Conservation (phyloP, 371 early-diverging fungal species). For the Rhizoclosmatium hyalinum region DNA sequence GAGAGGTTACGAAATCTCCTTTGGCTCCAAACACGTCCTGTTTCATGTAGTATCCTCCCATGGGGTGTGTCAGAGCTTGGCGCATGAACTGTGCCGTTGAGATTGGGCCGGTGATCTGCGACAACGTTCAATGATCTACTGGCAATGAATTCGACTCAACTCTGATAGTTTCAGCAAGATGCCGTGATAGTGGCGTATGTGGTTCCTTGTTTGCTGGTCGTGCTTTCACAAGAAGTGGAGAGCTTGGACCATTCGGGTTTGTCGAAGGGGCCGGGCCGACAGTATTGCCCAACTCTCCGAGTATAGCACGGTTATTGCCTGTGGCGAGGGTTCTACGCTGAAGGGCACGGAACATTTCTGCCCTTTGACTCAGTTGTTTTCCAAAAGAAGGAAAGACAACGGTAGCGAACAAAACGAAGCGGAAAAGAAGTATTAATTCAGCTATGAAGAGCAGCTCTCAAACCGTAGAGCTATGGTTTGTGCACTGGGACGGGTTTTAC, state of each 20-base stretch:
- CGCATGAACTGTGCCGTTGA: conserved; percentile 90
- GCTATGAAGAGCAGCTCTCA: no score
- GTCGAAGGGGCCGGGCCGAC: no score
- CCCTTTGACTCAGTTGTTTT: no score
- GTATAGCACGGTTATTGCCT: no score
- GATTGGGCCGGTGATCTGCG: conserved; percentile 74
- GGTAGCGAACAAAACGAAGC: no score
- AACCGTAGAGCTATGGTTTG: no score
- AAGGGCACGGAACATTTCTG: no score
- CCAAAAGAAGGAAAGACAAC: no score
- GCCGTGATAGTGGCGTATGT: conserved; percentile 65
- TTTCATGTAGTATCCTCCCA: conserved; percentile 91
- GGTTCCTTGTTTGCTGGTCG: conserved; percentile 54
- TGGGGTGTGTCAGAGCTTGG: conserved; percentile 83
- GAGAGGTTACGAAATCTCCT: conserved; percentile 95
- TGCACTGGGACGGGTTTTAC: no score
- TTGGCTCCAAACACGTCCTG: conserved; percentile 90
- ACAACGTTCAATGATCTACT: neutral
- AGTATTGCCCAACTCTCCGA: no score
- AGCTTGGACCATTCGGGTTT: neutral
- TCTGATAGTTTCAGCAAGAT: conserved; percentile 69
- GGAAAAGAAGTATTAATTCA: no score
- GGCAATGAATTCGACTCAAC: conserved; percentile 31
- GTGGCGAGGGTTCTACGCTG: no score
- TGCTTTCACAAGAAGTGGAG: conserved; percentile 3